phyloP scores from a whole-genome alignment of 2,329 filamentous ascomycete genomes.

The Hypoxylon rubiginosum region DNA sequence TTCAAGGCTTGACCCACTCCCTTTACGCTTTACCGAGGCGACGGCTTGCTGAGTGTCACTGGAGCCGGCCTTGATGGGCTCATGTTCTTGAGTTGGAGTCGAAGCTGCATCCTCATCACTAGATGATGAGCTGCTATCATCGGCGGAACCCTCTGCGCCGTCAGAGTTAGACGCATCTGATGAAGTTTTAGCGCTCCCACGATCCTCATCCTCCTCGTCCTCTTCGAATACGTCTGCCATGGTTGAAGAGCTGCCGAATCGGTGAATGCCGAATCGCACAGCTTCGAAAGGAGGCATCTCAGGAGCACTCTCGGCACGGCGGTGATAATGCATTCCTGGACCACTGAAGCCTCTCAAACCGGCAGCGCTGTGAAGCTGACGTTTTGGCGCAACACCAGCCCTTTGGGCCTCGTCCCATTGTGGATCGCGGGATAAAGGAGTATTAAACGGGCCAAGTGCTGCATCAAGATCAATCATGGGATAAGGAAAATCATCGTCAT shows the following conservation, averaged over 20 bases:
- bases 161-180: slow-evolving; percentile 49
- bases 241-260: slow-evolving; percentile 75
- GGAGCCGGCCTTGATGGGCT: slow-evolving; percentile 32
- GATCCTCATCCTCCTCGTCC: slow-evolving; percentile 75
- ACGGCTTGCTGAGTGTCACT: slow-evolving; percentile 30
- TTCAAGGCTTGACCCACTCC: slow-evolving; percentile 62
- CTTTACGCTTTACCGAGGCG: slow-evolving; percentile 57
- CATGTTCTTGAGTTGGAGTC: slow-evolving; percentile 52
- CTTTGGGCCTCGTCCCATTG: slow-evolving; percentile 77
- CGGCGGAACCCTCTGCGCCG: slow-evolving; percentile 42
- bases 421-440: slow-evolving; percentile 73
- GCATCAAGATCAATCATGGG: slow-evolving; percentile 95
- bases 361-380: slow-evolving; percentile 82
- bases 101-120: slow-evolving; percentile 48
- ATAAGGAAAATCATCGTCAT: slow-evolving; percentile 75
- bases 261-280: slow-evolving; percentile 68
- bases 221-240: slow-evolving; percentile 93
- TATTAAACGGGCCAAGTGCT: slow-evolving; percentile 92
- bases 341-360: slow-evolving; percentile 77
- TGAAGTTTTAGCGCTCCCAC: slow-evolving; percentile 51
- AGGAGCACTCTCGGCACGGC: slow-evolving; percentile 84
- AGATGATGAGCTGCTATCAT: slow-evolving; percentile 42
- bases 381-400: slow-evolving; percentile 68
- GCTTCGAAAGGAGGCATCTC: slow-evolving; percentile 82
- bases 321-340: slow-evolving; percentile 80